These are phyloP conservation scores for Solanum aculeatissimum DNA, from an alignment of 305 asterid genomes.

Conservation along the genomic window DNA sequence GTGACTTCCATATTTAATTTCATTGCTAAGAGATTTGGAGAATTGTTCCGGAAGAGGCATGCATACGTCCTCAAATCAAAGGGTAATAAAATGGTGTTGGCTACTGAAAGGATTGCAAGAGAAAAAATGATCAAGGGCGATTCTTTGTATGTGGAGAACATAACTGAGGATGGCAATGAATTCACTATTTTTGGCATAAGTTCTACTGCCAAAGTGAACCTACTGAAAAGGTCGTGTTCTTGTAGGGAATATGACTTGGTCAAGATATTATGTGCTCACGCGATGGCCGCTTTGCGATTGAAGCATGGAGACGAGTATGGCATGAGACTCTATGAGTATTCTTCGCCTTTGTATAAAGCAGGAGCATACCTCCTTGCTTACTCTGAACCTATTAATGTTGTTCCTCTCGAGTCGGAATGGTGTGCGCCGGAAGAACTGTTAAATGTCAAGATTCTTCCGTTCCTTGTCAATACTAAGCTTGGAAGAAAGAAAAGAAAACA, in stretches of 20 bases:
- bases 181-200: rapidly evolving
- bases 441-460: not conserved
- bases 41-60: not conserved
- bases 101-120: not conserved
- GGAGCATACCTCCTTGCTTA: not conserved
- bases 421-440: not conserved
- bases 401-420: not conserved
- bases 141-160: not conserved
- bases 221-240: not conserved
- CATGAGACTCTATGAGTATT: not conserved
- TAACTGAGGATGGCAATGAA: not conserved
- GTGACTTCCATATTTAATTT: not conserved
- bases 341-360: not conserved
- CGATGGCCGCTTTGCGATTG: not conserved
- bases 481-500: not conserved
- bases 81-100: not conserved
- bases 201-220: not conserved
- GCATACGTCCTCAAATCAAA: not conserved
- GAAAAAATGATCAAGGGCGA: not conserved
- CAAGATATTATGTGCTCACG: rapidly evolving
- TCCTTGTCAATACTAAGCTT: not conserved
- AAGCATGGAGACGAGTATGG: not conserved
- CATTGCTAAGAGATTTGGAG: not conserved
- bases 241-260: not conserved
- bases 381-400: not conserved